Base-by-base conservation (phyloP, 306 rosid genomes). In the Pyrus betulifolia region DNA sequence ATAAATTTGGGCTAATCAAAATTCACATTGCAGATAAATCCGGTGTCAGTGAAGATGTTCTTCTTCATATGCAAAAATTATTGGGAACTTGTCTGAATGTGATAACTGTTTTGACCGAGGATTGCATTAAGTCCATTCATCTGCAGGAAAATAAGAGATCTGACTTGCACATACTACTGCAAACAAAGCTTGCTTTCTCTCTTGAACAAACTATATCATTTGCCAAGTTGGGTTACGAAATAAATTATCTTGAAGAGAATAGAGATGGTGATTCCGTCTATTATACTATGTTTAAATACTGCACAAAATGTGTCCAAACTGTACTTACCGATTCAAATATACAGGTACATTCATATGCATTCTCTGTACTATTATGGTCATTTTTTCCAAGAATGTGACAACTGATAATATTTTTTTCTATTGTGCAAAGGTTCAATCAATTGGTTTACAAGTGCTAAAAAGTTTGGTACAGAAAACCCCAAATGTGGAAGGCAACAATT, bases 381-480 rank as follows among this genome's bases (percentile, higher is more conserved):
- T 8, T 13, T 67, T 76, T 78, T 69, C 74, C 76, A 44, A 68
- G 63, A 75, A 72, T 76, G 78, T 72, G 46, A 79, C 74, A 27
- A 12, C 83, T 80, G 69, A 82, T 79, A 76, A 79, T 12, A 23
- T 61, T 5, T n/a, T 8, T 57, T 57, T 1, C 75, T 90, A 27
- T 84, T 76, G 59, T 72, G 68, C 67, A 80, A 91, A 95, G 98
- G 86, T 92, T 82, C 92, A 88, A 77, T 84, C 84, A 76, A 88
- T 90, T 76, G 97, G 96, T 66, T 80, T 95, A 83, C 97, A 90
- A 89, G 90, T 90, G 84, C 88, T 95, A 42, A 95, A 88, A 76
- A 78, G 83, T 73, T 82, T 84, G 84, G 78, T 91, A 35, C 97
- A 90, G 74, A 95, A 44, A 85, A 70, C 79, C 69, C 81, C 82